Percentiles rank a stretch among this genome's conserved stretches.
Conservation (phyloP, 495 filamentous ascomycete species). For the Xylaria intraflava region DNA sequence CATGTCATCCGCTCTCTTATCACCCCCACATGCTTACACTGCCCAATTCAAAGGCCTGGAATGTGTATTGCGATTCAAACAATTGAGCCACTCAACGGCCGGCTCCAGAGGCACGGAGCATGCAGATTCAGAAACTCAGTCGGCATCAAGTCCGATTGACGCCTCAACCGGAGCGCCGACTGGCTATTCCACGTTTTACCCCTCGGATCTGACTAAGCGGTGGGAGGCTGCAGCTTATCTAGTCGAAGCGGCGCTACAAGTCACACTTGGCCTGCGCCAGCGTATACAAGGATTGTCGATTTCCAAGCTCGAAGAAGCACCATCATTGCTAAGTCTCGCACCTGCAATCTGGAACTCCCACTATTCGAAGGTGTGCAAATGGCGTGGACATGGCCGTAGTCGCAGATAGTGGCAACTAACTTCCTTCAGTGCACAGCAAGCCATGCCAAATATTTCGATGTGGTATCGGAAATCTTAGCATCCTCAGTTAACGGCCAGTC, state of each 20-base stretch:
- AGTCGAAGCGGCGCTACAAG: slow-evolving; percentile 29
- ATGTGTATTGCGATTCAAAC: slow-evolving; percentile 20
- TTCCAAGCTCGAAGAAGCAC: slow-evolving; percentile 7
- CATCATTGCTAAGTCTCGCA: slow-evolving; percentile 36
- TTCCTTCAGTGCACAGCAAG: slow-evolving; percentile 21
- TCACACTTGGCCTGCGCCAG: slow-evolving; percentile 11
- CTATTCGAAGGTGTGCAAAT: slow-evolving; percentile 32
- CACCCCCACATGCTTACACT: slow-evolving; percentile 23
- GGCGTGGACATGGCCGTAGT: neutral
- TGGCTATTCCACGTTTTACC: neutral
- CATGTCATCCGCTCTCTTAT: slow-evolving; percentile 25
- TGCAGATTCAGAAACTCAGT: neutral
- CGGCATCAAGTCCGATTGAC: neutral
- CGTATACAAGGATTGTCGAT: neutral
- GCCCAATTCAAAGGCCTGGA: slow-evolving; percentile 29
- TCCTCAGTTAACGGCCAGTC: slow-evolving; percentile 15
- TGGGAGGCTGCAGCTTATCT: slow-evolving; percentile 22
- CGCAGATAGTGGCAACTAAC: neutral
- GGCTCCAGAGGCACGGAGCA: neutral
- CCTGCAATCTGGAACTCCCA: slow-evolving; percentile 40
- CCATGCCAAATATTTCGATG: slow-evolving; percentile 13
- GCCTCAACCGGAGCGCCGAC: neutral
- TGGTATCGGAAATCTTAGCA: slow-evolving; percentile 22
- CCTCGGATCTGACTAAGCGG: neutral
- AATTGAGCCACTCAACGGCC: neutral